phyloP scores from a whole-genome alignment of 192 early-diverging fungal genomes.

The Entomortierella beljakovae region DNA sequence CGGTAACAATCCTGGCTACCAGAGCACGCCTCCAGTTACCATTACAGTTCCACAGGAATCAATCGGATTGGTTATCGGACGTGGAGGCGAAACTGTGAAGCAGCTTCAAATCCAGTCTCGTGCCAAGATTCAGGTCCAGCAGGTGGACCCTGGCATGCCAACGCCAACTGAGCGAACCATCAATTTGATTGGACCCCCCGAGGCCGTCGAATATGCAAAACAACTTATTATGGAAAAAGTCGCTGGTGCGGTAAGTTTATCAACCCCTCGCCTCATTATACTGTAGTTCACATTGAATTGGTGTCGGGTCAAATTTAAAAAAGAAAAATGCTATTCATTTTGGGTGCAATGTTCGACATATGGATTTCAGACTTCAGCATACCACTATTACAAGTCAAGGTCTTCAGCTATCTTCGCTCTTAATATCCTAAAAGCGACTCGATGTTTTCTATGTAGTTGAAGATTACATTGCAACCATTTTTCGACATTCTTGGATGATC shows the following conservation, averaged over 20 bases:
- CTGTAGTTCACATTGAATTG: neutral
- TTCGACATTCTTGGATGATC: neutral
- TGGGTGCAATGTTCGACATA: neutral
- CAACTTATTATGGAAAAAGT: constrained; percentile 65
- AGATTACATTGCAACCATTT: neutral
- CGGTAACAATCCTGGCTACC: constrained; percentile 42
- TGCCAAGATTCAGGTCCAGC: constrained; percentile 71
- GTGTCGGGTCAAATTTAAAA: constrained; percentile 2
- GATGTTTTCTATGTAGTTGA: neutral
- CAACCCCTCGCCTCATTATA: neutral
- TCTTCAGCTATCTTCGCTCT: neutral
- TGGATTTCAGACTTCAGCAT: neutral
- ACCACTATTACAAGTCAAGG: neutral
- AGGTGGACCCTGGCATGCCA: constrained; percentile 47
- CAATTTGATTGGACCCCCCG: constrained; percentile 58
- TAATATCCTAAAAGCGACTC: neutral
- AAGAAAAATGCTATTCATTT: neutral
- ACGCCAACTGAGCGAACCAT: constrained; percentile 59
- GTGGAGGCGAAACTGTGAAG: constrained; percentile 71
- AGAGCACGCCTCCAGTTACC: constrained; percentile 58
- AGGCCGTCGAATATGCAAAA: constrained; percentile 60
- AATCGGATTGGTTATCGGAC: constrained; percentile 66
- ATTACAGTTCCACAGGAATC: constrained; percentile 71
- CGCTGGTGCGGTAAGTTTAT: constrained; percentile 53
- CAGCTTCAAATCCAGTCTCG: constrained; percentile 69